Base-by-base conservation (phyloP, 306 rosid species). In the Herpetospermum pedunculosum region DNA sequence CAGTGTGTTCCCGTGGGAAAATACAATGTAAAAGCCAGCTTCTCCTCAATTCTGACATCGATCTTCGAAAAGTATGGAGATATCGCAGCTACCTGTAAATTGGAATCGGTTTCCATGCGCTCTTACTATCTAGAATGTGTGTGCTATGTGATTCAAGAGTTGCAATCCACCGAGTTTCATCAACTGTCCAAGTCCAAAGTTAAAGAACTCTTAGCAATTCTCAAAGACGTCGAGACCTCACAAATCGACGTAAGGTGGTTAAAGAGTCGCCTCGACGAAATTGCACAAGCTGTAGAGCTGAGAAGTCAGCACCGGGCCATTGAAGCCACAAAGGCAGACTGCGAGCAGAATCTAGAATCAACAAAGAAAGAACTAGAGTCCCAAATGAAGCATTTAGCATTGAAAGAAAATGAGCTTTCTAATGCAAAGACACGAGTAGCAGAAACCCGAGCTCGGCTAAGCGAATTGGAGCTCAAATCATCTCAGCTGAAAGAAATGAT, bases 201-300 rank as follows among this genome's bases (percentile, higher is more conserved):
- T 71, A 85, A 78, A 80, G 93, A 93, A 70, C 77, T 93, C 64
- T 49, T 28, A 50, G 90, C 91, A 4, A 90, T 93, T 77, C 82
- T 93, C n/a, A 93, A 90, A 82, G 98, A 93, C 79, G 92, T 85
- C 2, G 97, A 93, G 78, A 81, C 89, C 72, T 81, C 91, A 46
- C 79, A 89, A 43, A 79, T 93, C 49, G 55, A 83, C 18, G 87
- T 93, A 1, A 79, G 83, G 25, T 93, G 98, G 98, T 77, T 93
- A 70, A 87, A 83, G 4, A 77, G 53, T 15, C 46, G 75, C 6
- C 83, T 93, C 25, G 64, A 81, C 12, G 89, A 90, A 79, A 82
- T 81, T 0, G 81, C 80, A 5, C 85, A 83, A 70, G 34, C 86
- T 35, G 63, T 86, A 50, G 90, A 92, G 77, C 72, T 88, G 28